These are phyloP conservation scores for Solanum lycopersicoides DNA, from an alignment of 257 asterid genomes.

Conservation along the genomic window DNA sequence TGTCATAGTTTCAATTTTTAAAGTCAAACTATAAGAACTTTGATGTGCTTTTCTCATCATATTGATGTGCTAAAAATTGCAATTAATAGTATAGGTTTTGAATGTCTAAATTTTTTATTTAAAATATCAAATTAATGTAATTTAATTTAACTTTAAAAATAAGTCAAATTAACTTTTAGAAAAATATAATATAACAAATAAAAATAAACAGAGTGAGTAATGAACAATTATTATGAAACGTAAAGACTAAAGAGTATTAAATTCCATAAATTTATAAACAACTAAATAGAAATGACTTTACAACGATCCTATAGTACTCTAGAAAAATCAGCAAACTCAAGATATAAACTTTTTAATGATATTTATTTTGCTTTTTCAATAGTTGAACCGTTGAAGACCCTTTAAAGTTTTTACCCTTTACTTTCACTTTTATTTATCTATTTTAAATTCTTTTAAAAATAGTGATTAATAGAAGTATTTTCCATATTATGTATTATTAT, in stretches of 20 bases:
- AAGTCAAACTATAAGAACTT: too few relatives aligned
- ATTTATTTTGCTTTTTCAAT: neutral
- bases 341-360: neutral
- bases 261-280: neutral
- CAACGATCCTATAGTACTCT: neutral
- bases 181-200: too few relatives aligned
- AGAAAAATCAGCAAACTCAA: neutral
- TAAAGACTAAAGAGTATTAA: neutral
- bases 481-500: neutral
- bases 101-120: too few relatives aligned
- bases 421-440: neutral
- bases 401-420: neutral
- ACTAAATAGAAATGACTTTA: neutral
- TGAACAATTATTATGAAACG: too few relatives aligned
- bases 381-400: conserved; percentile 2
- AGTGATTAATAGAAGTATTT: neutral
- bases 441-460: neutral
- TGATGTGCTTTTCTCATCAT: too few relatives aligned
- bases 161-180: too few relatives aligned
- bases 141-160: too few relatives aligned
- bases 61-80: too few relatives aligned
- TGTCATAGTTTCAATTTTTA: too few relatives aligned
- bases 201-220: too few relatives aligned
- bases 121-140: too few relatives aligned
- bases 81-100: too few relatives aligned